phyloP scores from a whole-genome alignment of 2,329 filamentous ascomycete species.

The Lecanicillium sp. region DNA sequence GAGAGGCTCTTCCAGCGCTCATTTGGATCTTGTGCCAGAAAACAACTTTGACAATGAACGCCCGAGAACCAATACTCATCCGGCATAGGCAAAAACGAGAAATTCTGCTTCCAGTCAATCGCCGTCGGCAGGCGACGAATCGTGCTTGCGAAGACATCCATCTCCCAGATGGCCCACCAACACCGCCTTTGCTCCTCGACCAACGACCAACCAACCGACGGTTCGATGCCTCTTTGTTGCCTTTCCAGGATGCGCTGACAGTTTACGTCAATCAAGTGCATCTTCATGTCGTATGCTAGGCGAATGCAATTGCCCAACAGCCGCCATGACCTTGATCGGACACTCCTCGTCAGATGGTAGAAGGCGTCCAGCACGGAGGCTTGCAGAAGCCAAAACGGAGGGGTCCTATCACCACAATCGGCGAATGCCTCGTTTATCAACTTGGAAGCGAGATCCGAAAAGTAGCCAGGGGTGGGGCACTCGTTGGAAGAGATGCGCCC shows the following conservation, averaged over 20 bases:
- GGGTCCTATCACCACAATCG: constrained; percentile 21
- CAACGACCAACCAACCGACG: neutral
- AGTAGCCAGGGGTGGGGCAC: neutral
- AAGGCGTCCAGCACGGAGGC: constrained; percentile 24
- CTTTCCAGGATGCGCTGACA: constrained; percentile 12
- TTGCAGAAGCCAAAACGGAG: constrained; percentile 26
- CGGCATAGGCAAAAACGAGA: constrained; percentile 25
- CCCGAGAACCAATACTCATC: constrained; percentile 25
- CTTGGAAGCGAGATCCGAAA: constrained; percentile 13
- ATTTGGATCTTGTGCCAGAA: constrained; percentile 20
- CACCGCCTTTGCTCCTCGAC: constrained; percentile 27
- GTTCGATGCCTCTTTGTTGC: constrained; percentile 10
- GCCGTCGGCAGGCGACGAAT: constrained; percentile 27
- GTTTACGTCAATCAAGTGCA: constrained; percentile 19
- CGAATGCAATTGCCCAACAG: constrained; percentile 19
- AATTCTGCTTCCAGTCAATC: constrained; percentile 25
- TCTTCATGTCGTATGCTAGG: constrained; percentile 24
- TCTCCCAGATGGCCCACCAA: constrained; percentile 34
- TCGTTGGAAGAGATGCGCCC: neutral
- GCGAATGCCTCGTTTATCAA: constrained; percentile 20
- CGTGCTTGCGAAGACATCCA: constrained; percentile 32
- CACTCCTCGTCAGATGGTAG: constrained; percentile 25
- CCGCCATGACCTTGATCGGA: constrained; percentile 27
- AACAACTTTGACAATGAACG: constrained; percentile 17
- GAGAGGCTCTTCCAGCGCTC: constrained; percentile 23